Percentiles rank a stretch among this genome's conserved stretches.
Conservation (phyloP, 2,329 filamentous ascomycete species). For the Graphilbum ipis-grandicollis region DNA sequence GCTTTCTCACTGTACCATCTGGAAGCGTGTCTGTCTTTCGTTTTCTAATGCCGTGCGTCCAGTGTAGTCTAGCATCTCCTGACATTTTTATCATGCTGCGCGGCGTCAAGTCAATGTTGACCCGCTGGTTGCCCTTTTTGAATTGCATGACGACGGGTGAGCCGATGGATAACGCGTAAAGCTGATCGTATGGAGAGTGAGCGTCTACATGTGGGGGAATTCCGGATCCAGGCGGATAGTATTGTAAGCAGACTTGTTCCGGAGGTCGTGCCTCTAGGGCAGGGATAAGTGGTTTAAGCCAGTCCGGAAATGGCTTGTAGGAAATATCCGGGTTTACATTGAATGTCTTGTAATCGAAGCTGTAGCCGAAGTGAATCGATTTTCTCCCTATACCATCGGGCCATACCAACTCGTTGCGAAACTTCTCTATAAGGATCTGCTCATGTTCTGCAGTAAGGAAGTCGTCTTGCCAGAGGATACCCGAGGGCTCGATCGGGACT, state of each 20-base stretch:
- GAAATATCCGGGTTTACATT: constrained; percentile 31
- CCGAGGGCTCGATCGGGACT: constrained; percentile 15
- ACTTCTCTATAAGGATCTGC: constrained; percentile 22
- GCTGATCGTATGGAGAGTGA: constrained; percentile 28
- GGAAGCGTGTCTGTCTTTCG: constrained; percentile 23
- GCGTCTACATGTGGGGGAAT: constrained; percentile 46
- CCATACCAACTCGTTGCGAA: constrained; percentile 27
- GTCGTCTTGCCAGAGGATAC: constrained; percentile 25
- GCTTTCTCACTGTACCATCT: constrained; percentile 25
- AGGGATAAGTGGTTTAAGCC: constrained; percentile 30
- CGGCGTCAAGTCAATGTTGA: constrained; percentile 28
- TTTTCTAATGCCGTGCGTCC: constrained; percentile 17
- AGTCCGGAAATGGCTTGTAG: constrained; percentile 31
- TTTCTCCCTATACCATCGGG: constrained; percentile 25
- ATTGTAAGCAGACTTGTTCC: constrained; percentile 41
- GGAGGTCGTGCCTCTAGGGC: constrained; percentile 24
- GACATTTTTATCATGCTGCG: constrained; percentile 33
- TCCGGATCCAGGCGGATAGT: constrained; percentile 40
- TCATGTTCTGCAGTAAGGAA: constrained; percentile 30
- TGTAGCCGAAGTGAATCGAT: constrained; percentile 38
- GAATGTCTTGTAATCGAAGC: constrained; percentile 41
- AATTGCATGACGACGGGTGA: constrained; percentile 27
- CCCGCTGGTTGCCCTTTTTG: constrained; percentile 12
- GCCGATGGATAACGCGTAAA: constrained; percentile 27
- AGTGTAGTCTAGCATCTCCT: constrained; percentile 31